Percentiles rank a stretch among this genome's conserved stretches.
Conservation (phyloP, 331 rosid species). For the Rosa hybrid region DNA sequence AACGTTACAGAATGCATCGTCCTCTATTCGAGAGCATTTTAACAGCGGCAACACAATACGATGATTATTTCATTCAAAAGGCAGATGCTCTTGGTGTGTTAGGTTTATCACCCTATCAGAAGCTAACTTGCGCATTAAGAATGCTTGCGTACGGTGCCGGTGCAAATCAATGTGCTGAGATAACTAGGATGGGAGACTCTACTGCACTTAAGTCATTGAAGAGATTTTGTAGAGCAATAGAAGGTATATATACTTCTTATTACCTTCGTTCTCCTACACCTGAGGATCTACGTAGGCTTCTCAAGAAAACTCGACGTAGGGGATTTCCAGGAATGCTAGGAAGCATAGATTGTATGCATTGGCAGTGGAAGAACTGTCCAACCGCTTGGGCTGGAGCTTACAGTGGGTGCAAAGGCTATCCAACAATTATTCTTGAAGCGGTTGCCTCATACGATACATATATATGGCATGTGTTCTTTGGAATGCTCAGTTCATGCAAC, state of each 20-base stretch:
- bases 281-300: neutral
- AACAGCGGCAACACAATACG: neutral
- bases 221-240: neutral
- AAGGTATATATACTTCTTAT: neutral
- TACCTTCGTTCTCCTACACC: neutral
- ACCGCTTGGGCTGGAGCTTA: too few species aligned
- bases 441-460: too few species aligned
- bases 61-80: neutral
- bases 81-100: neutral
- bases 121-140: too few species aligned
- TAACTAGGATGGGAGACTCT: neutral
- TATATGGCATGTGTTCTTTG: neutral
- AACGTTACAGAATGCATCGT: neutral
- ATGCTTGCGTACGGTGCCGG: neutral
- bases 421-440: too few species aligned
- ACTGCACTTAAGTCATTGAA: neutral
- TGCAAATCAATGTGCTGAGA: neutral
- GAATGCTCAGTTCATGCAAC: too few species aligned
- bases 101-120: neutral
- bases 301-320: too few species aligned
- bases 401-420: too few species aligned
- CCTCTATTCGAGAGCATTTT: neutral
- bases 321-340: neutral
- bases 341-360: neutral
- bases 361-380: neutral